These are phyloP conservation scores for Ustilago crameri DNA, from an alignment of 1,284 basidiomycete species.

Conservation along the genomic window DNA sequence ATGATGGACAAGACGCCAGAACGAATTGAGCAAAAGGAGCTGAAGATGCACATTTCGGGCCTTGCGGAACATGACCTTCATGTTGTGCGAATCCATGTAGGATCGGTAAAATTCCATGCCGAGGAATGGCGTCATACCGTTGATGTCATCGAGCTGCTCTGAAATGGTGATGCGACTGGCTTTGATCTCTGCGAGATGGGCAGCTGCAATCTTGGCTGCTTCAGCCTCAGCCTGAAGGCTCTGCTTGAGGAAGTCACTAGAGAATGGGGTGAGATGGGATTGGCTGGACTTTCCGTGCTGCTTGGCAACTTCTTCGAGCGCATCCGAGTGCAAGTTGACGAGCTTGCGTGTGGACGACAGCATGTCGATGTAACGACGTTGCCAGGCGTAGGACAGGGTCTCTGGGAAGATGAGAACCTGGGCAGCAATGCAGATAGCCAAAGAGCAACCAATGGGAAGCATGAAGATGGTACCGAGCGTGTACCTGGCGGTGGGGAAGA, in stretches of 20 bases:
- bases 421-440: slow-evolving; percentile 47
- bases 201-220: slow-evolving; percentile 14
- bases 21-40: slow-evolving; percentile 32
- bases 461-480: slow-evolving; percentile 71
- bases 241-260: slow-evolving; percentile 16
- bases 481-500: slow-evolving; percentile 77
- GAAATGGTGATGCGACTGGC: slow-evolving; percentile 16
- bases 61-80: slow-evolving; percentile 52
- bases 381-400: slow-evolving; percentile 74
- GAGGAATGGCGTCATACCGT: slow-evolving; percentile 39
- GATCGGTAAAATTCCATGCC: slow-evolving; percentile 70
- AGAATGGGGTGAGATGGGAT: slow-evolving; percentile 5
- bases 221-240: slow-evolving; percentile 29
- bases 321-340: slow-evolving; percentile 20
- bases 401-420: slow-evolving; percentile 79
- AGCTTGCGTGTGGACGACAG: slow-evolving; percentile 23
- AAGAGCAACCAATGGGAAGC: slow-evolving; percentile 42
- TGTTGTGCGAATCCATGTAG: slow-evolving; percentile 68
- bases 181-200: slow-evolving; percentile 20
- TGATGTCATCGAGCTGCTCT: slow-evolving; percentile 28
- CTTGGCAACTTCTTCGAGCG: slow-evolving; percentile 20
- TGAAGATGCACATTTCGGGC: slow-evolving; percentile 32
- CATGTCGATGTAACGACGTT: slow-evolving; percentile 63
- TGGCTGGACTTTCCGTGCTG: slow-evolving; percentile 7
- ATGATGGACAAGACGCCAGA: slow-evolving; percentile 35